These are phyloP conservation scores for Cryptosporidium ubiquitum DNA, from an alignment of 169 alveolate species.

Conservation along the genomic window DNA sequence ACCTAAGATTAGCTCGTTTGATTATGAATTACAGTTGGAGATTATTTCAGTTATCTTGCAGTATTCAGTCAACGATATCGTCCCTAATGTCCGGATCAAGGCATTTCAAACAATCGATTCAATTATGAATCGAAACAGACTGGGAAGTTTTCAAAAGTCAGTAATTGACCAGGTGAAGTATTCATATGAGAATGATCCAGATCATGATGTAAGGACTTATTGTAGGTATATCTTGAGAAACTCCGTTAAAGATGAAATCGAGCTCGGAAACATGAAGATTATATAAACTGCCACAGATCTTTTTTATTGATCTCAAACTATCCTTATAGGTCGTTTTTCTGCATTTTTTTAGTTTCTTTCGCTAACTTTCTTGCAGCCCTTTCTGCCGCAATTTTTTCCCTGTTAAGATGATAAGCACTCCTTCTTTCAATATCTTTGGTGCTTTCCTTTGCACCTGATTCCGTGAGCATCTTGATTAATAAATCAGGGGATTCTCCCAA, in stretches of 20 bases:
- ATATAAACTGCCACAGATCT: too few relatives aligned
- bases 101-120: conserved; percentile 36
- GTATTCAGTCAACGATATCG: conserved; percentile 5
- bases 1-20: not conserved
- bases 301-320: too few relatives aligned
- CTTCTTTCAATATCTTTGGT: conserved; percentile 33
- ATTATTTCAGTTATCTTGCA: conserved; percentile 2
- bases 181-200: conserved; percentile 36
- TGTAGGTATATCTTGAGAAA: conserved; percentile 7
- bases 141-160: conserved; percentile 1
- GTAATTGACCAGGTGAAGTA: conserved; percentile 15
- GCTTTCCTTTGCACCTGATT: conserved; percentile 43
- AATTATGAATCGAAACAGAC: not conserved
- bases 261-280: too few relatives aligned
- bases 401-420: conserved; percentile 22
- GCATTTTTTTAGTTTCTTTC: not conserved
- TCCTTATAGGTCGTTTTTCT: not conserved
- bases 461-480: conserved; percentile 29
- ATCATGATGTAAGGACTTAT: conserved; percentile 5
- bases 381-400: conserved; percentile 62
- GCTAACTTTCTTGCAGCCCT: conserved; percentile 46
- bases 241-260: not conserved
- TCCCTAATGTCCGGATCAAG: conserved; percentile 41
- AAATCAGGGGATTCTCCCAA: conserved; percentile 52
- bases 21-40: conserved; percentile 3